Percentiles rank a stretch among this genome's conserved stretches.
Evolutionary conservation across 2,329 filamentous ascomycete species (phyloP).

Genomic region (Aspergillus sojae): DNA sequence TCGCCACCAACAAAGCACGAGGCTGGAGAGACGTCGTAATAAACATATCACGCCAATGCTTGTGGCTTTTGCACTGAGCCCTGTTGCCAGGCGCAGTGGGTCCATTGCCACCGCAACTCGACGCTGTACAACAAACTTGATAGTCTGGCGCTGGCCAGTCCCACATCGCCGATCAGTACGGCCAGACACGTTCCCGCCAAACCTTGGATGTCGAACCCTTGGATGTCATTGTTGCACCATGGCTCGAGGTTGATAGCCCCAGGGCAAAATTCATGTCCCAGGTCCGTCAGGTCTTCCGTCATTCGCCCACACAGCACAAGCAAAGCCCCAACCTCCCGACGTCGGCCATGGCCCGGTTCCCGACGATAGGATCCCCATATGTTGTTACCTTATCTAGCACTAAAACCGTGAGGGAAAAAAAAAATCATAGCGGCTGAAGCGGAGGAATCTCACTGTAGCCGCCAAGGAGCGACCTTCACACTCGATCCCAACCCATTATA

Average conservation of each 20-base stretch:
- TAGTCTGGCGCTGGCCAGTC: background rate
- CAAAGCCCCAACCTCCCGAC: background rate
- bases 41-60: background rate
- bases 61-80: background rate
- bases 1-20: background rate
- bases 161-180: constrained; percentile 2
- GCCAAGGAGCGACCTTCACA: too few species aligned
- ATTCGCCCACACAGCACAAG: background rate
- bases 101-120: constrained; percentile 3
- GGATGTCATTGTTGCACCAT: constrained; percentile 5
- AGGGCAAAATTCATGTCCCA: background rate
- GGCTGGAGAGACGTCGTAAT: background rate
- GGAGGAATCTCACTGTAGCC: background rate
- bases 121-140: background rate
- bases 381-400: background rate
- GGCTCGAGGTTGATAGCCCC: constrained; percentile 3
- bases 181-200: constrained; percentile 5
- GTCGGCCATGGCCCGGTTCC: background rate
- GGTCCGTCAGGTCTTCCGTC: background rate
- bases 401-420: background rate
- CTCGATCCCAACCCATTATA: background rate
- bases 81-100: background rate
- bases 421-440: background rate
- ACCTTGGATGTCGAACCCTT: constrained; percentile 4
- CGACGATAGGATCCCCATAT: background rate